Evolutionary conservation across 257 asterid species (phyloP).

Genomic region (Nicotiana tomentosiformis): DNA sequence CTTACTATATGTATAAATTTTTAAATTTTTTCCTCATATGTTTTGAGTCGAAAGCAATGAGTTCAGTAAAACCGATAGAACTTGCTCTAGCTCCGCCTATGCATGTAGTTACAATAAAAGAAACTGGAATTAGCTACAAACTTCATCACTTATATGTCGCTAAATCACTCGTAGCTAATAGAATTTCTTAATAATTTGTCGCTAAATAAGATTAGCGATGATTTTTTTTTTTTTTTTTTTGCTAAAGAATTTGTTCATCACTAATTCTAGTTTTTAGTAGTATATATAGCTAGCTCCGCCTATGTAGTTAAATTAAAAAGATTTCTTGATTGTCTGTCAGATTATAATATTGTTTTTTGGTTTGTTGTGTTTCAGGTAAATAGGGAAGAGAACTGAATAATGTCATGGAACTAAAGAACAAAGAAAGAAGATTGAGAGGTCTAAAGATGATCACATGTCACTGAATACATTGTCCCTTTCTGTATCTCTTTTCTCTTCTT

Average conservation of each 20-base stretch:
- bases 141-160: too few species aligned
- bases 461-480: neutral
- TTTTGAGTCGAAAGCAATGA: neutral
- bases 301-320: neutral
- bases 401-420: neutral
- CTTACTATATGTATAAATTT: neutral
- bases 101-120: neutral
- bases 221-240: too few species aligned
- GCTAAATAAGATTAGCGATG: too few species aligned
- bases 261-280: too few species aligned
- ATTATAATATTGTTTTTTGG: neutral
- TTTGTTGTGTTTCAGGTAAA: conserved; percentile 9
- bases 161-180: too few species aligned
- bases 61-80: neutral
- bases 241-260: too few species aligned
- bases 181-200: too few species aligned
- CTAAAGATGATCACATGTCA: neutral
- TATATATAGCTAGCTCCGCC: too few species aligned
- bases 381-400: neutral
- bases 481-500: conserved; percentile 6
- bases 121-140: too few species aligned
- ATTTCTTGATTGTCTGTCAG: neutral
- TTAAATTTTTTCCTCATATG: neutral
- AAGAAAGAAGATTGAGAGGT: conserved; percentile 9
- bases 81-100: neutral